Evolutionary conservation across 164 flowering plant genomes (phyloP).

Genomic region (Chloranthus sessilifolius): DNA sequence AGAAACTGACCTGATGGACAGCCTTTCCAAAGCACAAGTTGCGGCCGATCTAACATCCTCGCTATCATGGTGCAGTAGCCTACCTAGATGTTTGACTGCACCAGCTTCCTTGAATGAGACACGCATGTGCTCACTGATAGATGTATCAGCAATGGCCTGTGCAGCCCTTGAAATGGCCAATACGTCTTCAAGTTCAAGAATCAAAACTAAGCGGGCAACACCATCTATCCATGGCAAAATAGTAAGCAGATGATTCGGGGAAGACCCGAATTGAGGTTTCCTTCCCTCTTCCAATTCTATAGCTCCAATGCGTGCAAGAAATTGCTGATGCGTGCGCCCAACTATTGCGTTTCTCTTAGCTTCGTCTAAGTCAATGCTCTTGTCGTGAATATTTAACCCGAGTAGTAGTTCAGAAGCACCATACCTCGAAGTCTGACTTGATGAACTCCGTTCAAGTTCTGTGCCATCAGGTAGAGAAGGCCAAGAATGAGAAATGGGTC

Average conservation of each 20-base stretch:
- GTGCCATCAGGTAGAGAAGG: slow-evolving; percentile 89
- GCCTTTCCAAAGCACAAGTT: slow-evolving; percentile 60
- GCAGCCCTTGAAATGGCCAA: slow-evolving; percentile 69
- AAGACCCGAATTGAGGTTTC: slow-evolving; percentile 21
- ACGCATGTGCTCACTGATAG: slow-evolving; percentile 73
- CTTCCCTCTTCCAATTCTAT: slow-evolving; percentile 59
- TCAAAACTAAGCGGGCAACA: slow-evolving; percentile 79
- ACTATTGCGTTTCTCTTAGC: slow-evolving; percentile 64
- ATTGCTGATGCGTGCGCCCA: slow-evolving; percentile 68
- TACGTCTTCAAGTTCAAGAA: slow-evolving; percentile 75
- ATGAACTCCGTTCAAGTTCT: slow-evolving; percentile 42
- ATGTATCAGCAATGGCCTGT: slow-evolving; percentile 66
- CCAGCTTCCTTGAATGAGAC: slow-evolving; percentile 80
- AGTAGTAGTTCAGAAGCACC: slow-evolving; percentile 82
- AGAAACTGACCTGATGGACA: slow-evolving; percentile 59
- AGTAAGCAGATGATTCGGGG: slow-evolving; percentile 29
- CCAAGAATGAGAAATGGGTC: slow-evolving; percentile 59
- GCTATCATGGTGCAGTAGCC: slow-evolving; percentile 38
- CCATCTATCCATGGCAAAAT: slow-evolving; percentile 83
- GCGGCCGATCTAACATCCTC: slow-evolving; percentile 46
- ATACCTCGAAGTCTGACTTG: slow-evolving; percentile 45
- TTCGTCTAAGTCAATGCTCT: slow-evolving; percentile 47
- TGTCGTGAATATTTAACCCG: slow-evolving; percentile 54
- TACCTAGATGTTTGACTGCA: slow-evolving; percentile 56
- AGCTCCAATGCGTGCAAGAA: slow-evolving; percentile 85